Evolutionary conservation across 1,139 yeast species (phyloP), one percentile per base, ranked within the genome.

Genomic region (Chernovozyma sophiae-reginae): DNA sequence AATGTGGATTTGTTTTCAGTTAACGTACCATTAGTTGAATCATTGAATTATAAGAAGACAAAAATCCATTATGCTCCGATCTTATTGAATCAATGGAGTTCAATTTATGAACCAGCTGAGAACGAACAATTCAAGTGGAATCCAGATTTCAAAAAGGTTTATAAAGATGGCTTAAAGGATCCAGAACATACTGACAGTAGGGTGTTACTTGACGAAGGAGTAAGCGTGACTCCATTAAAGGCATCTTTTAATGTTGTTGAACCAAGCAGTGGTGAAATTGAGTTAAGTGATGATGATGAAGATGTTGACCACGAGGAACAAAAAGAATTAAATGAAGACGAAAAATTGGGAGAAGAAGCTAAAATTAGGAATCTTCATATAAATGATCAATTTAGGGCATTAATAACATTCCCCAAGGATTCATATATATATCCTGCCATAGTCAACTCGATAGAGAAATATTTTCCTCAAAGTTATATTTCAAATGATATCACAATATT

Each of bases 161-260:
- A 81, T 49, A 65, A 75, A 38, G 74, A 79, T 25, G 81, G 86
- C 8, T 60, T 71, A 30, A 62, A 56, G 13, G 77, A 81, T 40
- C 59, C 64, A 7, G 71, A 61, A 2, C 80, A 76, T 62, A 76
- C 72, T 32, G 85, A 79, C 49, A 76, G 77, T 42, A 62, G 80
- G 43, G 79, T 76, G 27, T 52, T 70, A 32, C 56, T 79, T 30
- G 68, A 70, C 30, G 69, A 69, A 36, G 79, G 79, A 13, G 58
- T 67, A 34, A 80, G 94, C 51, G 92, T 92, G 11, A 86, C 97
- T 4, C 96, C 96, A 0, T 61, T 92, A 45, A 74, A 77, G 48
- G 96, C 97, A 0, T 72, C 79, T 2, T 90, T 84, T 60, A 71
- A 72, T 43, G 74, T 72, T 26, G 74, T 79, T 8, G 58, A 49